Evolutionary conservation across 2,329 filamentous ascomycete genomes (phyloP), one percentile per base, ranked within the genome.

Genomic region (Aureobasidium sp.): DNA sequence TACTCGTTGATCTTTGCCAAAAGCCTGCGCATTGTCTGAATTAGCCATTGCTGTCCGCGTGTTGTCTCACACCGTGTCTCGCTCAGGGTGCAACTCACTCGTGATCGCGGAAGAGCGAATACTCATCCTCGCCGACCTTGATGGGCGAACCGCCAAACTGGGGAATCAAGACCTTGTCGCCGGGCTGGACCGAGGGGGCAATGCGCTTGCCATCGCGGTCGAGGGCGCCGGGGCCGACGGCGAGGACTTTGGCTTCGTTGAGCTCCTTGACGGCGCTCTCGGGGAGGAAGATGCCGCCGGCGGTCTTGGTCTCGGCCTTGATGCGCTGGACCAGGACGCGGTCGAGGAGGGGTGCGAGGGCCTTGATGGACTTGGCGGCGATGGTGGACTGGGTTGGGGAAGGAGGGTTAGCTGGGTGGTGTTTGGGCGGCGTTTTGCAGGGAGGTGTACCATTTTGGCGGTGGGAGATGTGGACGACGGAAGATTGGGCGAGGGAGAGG

Each of bases 1-100:
- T 89, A 96, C 83, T 97, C 93, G 79, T 90, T 96, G 84, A 99
- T 96, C 88, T 97, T 99, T 76, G 94, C 94, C 64, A 99, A 85
- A 69, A 99, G 90, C 76, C 93, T 96, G 69, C n/a, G n/a, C n/a
- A n/a, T 27, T 25, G n/a, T 25, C 33, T n/a, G n/a, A n/a, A n/a
- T n/a, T n/a, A n/a, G n/a, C n/a, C n/a, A n/a, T n/a, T n/a, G n/a
- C n/a, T n/a, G n/a, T n/a, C n/a, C n/a, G n/a, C n/a, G n/a, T n/a
- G n/a, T n/a, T n/a, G n/a, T n/a, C n/a, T n/a, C n/a, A n/a, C n/a
- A n/a, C n/a, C n/a, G n/a, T n/a, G n/a, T n/a, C n/a, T n/a, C n/a
- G n/a, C n/a, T n/a, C n/a, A n/a, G n/a, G n/a, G n/a, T n/a, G n/a
- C n/a, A 57, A 88, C 92, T 79, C 86, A 97, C 93, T 99, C 94